Evolutionary conservation across 2,329 filamentous ascomycete species (phyloP), one percentile per base, ranked within the genome.

Genomic region (Fusarium burgessii): DNA sequence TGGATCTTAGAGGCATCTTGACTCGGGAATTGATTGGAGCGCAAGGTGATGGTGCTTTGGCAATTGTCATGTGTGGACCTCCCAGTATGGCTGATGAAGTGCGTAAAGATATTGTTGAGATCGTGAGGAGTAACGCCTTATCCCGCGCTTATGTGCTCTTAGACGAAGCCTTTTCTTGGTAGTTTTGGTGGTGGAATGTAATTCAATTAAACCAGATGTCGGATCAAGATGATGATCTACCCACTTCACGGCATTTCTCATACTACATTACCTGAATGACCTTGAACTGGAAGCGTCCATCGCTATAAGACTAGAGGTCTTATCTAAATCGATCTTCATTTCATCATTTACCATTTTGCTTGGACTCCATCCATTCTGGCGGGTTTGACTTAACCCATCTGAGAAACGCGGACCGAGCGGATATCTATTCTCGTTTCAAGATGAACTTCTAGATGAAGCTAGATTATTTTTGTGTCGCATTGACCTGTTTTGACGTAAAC

Each of bases 11-110:
- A 7, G 41, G 63, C 3, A 74, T 79, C 10, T 50, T 79, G 20
- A 40, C 43, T 6, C 65, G 68, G 25, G 75, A 75, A 54, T 56
- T 74, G n/a, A 47, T 67, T 2, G 46, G 58, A 10, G 55, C 23
- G 1, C 68, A 70, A 25, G 58, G 36, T 17, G 73, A 75, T 17
- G 57, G 65, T 13, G 49, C 71, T 29, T 41, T 62, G 60, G 77
- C 73, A 7, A 70, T 79, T 10, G 62, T 78, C 1, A 73, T 80
- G 7, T 79, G 77, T 43, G 79, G 78, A 10, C 75, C 78, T 11
- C 62, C 74, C 0, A 62, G 66, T 3, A 79, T 80, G 77, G 76
- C 78, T 5, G 76, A 79, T 52, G 68, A 78, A 23, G 73, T 77
- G 4, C 66, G 77, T 2, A 60, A 72, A 17, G 60, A 68, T 36